Percentiles rank a stretch among this genome's conserved stretches.
These are phyloP conservation scores for Crithidia mellificae DNA, from an alignment of 208 protist species.

Conservation along the genomic window DNA sequence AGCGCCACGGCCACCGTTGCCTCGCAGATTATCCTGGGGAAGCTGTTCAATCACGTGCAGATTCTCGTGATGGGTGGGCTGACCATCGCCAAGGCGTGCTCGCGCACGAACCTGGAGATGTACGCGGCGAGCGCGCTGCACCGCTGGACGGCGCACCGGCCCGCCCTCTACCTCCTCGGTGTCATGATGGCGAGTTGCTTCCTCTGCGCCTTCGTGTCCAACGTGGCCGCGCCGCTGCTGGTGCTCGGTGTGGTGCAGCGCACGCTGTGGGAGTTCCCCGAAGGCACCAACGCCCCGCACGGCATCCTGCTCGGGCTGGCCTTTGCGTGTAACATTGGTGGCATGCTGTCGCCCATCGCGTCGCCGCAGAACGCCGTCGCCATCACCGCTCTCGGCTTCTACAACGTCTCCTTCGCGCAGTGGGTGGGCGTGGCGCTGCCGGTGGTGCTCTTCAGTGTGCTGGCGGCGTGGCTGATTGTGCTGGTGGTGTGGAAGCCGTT, in stretches of 20 bases:
- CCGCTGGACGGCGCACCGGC: constrained; percentile 72
- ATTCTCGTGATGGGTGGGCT: constrained; percentile 93
- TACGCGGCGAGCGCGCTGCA: constrained; percentile 81
- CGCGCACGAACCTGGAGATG: constrained; percentile 85
- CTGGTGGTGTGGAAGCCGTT: constrained; percentile 90
- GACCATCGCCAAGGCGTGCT: constrained; percentile 87
- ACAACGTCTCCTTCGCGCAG: constrained; percentile 79
- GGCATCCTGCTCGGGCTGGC: constrained; percentile 91
- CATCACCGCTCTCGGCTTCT: constrained; percentile 75
- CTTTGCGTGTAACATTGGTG: constrained; percentile 94
- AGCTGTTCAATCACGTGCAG: constrained; percentile 89
- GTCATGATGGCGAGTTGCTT: constrained; percentile 88
- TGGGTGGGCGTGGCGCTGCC: constrained; percentile 88
- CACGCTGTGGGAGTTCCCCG: constrained; percentile 87
- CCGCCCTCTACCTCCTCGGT: constrained; percentile 82
- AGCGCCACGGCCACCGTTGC: constrained; percentile 61
- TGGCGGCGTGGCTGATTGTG: constrained; percentile 76
- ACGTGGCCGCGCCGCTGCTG: constrained; percentile 90
- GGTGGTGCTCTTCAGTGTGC: constrained; percentile 63
- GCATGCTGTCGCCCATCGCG: constrained; percentile 94
- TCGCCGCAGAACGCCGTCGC: constrained; percentile 94
- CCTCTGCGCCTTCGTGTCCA: constrained; percentile 90
- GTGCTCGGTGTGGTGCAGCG: constrained; percentile 87
- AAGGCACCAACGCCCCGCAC: constrained; percentile 77
- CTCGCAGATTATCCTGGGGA: constrained; percentile 80